Base-by-base conservation (phyloP, 2,329 filamentous ascomycete species). In the Thielaviopsis euricoi region DNA sequence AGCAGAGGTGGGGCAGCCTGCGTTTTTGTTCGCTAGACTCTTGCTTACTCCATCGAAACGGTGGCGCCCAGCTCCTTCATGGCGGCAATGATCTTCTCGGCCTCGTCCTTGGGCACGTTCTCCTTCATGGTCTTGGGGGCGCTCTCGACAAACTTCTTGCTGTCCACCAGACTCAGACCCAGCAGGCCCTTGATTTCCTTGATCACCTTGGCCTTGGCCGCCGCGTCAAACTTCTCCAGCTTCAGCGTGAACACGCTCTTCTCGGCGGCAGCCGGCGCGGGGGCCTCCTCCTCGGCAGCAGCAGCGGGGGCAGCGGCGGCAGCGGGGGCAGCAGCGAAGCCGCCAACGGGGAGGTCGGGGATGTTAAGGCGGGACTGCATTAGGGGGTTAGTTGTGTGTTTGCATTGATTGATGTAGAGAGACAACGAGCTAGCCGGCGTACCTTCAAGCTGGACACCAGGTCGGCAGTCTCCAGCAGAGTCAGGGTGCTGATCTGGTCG, bases 81-180 rank as follows among this genome's bases (percentile, higher is more conserved):
- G 49, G 87, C 83, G 72, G 88, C 87, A 60, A 98, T 82, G 68
- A 98, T 96, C 85, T 98, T 98, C 80, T 97, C 91, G 7, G 89
- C 89, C 72, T 99, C 94, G 69, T 99, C 93, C 82, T 98, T 99
- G 63, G 91, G 87, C 65, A 98, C 89, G 55, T 87, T 90, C 76
- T 99, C 93, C 84, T 97, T 97, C 88, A 99, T 87, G 72, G 88
- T 76, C 85, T 99, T 99, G 63, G 93, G 93, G 65, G 87, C 90
- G 69, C 87, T 89, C 80, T 99, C 93, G 64, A 98, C 93, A 68
- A 99, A 99, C 79, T 99, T 99, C 86, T 99, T 99, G 76, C 88
- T 95, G 74, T 99, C 93, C 65, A 99, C 94, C 76, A 99, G 80
- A 71, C 87, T 94, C 69, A 98, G 75, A 50, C 93, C 93, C 61